phyloP scores from a whole-genome alignment of 2,329 filamentous ascomycete genomes.

The Alternaria novae-zelandiae region DNA sequence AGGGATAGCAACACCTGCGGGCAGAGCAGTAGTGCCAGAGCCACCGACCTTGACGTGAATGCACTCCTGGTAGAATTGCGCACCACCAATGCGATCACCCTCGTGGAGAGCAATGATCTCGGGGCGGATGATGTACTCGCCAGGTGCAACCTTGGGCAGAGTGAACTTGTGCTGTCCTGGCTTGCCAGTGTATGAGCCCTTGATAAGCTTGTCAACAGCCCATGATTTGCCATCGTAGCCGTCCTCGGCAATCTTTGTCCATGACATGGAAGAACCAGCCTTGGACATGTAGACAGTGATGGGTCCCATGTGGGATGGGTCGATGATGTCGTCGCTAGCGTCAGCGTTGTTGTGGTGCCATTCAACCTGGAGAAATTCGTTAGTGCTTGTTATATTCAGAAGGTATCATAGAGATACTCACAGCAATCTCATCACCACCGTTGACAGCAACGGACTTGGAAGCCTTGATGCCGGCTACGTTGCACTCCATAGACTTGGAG shows the following conservation, averaged over 20 bases:
- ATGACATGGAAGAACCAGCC: constrained; percentile 52
- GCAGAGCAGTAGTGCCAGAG: constrained; percentile 39
- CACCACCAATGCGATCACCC: constrained; percentile 43
- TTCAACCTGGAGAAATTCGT: constrained; percentile 41
- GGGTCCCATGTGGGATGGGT: constrained; percentile 58
- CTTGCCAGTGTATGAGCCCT: constrained; percentile 37
- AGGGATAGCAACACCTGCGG: constrained; percentile 56
- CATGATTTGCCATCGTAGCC: constrained; percentile 44
- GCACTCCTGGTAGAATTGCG: constrained; percentile 56
- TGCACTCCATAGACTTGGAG: constrained; percentile 45
- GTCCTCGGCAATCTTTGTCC: constrained; percentile 55
- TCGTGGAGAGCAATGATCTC: constrained; percentile 57
- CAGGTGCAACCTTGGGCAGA: constrained; percentile 49
- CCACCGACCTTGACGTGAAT: constrained; percentile 51
- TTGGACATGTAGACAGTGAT: constrained; percentile 60
- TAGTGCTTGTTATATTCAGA: background rate
- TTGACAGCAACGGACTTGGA: constrained; percentile 55
- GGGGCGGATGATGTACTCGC: constrained; percentile 52
- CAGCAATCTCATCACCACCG: constrained; percentile 54
- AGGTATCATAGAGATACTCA: background rate
- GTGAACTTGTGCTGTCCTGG: constrained; percentile 51
- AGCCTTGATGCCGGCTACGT: constrained; percentile 40
- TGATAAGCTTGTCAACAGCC: constrained; percentile 50
- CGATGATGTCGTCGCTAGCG: constrained; percentile 59
- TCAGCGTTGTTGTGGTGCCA: constrained; percentile 60